These are phyloP conservation scores for Colletotrichum tamarilloi DNA, from an alignment of 2,329 filamentous ascomycete species.

Conservation along the genomic window DNA sequence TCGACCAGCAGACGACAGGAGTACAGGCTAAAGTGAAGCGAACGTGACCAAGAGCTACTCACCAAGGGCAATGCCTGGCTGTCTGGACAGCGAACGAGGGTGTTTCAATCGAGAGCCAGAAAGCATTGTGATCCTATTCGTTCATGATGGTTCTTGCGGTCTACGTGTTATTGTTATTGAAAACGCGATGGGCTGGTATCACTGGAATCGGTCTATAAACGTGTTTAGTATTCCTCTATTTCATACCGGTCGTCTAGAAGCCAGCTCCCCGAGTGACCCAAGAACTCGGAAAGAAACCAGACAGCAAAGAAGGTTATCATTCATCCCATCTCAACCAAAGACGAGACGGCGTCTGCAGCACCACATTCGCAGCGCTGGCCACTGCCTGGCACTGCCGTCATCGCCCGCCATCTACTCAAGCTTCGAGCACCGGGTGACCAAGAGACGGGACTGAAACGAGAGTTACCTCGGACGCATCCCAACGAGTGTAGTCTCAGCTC, in stretches of 20 bases:
- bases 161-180: constrained; percentile 18
- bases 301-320: constrained; percentile 11
- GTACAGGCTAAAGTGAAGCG: not conserved
- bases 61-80: constrained; percentile 16
- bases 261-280: not conserved
- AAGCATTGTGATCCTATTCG: constrained; percentile 4
- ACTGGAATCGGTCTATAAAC: constrained; percentile 4
- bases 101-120: constrained; percentile 8
- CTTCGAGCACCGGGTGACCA: not conserved
- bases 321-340: constrained; percentile 24
- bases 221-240: not conserved
- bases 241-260: not conserved
- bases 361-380: constrained; percentile 22
- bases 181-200: not conserved
- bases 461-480: constrained; percentile 27
- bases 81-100: constrained; percentile 11
- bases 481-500: constrained; percentile 24
- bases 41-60: not conserved
- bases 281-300: not conserved
- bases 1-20: not conserved
- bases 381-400: constrained; percentile 13
- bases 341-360: constrained; percentile 33
- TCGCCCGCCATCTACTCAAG: constrained; percentile 5
- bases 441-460: constrained; percentile 24
- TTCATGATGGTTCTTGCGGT: not conserved